Conservation (phyloP, 2,329 filamentous ascomycete species). For the Phyllosticta paracitricarpa region DNA sequence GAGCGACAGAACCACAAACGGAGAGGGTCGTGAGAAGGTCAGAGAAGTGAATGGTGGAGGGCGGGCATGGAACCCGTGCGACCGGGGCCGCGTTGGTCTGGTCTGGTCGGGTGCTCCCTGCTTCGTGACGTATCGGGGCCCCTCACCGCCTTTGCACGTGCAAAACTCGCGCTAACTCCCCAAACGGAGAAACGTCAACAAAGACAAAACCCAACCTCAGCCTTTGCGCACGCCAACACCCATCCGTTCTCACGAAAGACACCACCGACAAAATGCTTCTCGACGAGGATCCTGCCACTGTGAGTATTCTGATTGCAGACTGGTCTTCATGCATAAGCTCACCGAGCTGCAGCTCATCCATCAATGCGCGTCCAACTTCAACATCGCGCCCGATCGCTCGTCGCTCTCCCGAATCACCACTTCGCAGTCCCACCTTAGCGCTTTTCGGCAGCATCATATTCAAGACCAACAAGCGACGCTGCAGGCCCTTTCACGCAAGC, state of each 20-base stretch:
- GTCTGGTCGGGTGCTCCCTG: neutral
- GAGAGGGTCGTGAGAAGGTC: neutral
- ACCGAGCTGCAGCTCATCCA: constrained; percentile 60
- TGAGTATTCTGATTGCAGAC: constrained; percentile 34
- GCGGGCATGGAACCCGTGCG: neutral
- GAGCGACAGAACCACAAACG: neutral
- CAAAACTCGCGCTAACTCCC: constrained; percentile 1
- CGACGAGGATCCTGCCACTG: constrained; percentile 82
- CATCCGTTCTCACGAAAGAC: neutral
- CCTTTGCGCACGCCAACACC: neutral
- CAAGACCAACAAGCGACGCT: constrained; percentile 20
- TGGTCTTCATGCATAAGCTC: constrained; percentile 11
- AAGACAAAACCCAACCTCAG: neutral
- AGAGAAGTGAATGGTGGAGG: neutral
- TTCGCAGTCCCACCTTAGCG: constrained; percentile 71
- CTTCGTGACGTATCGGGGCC: constrained; percentile 5
- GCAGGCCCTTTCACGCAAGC: constrained; percentile 58
- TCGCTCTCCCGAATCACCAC: constrained; percentile 76
- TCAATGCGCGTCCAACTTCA: constrained; percentile 90
- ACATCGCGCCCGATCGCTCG: constrained; percentile 78
- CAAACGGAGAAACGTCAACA: constrained; percentile 6
- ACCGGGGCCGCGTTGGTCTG: neutral
- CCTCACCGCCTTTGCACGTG: constrained; percentile 1
- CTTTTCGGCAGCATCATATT: constrained; percentile 61
- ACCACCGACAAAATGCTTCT: constrained; percentile 63